A percentile compares a stretch with the other conserved stretches of the same genome.
Evolutionary conservation across 345 rosid genomes (phyloP).

Genomic region (Pistacia vera): DNA sequence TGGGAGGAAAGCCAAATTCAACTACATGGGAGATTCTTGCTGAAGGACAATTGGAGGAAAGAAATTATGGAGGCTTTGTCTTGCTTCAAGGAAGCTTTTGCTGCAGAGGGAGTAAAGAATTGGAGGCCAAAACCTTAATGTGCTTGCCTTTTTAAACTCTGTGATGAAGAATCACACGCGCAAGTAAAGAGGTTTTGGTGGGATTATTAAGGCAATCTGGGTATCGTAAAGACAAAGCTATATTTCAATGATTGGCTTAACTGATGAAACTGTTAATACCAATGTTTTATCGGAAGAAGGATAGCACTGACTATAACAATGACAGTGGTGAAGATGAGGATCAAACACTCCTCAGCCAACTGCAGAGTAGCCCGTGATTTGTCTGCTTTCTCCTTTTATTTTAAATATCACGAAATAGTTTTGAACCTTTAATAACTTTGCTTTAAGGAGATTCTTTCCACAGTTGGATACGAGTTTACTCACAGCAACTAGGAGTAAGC

Average conservation of each 20-base stretch:
- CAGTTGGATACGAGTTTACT: background rate
- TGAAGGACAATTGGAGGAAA: slow-evolving; percentile 56
- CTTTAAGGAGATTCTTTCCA: background rate
- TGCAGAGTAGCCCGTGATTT: slow-evolving; percentile 43
- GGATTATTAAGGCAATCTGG: slow-evolving; percentile 58
- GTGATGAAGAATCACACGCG: slow-evolving; percentile 60
- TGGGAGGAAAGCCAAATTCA: slow-evolving; percentile 79
- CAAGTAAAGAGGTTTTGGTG: slow-evolving; percentile 54
- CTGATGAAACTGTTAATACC: slow-evolving; percentile 17
- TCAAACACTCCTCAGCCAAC: slow-evolving; percentile 43
- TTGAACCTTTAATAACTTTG: background rate
- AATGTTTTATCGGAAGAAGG: background rate
- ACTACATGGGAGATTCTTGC: slow-evolving; percentile 89
- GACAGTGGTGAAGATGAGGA: slow-evolving; percentile 28
- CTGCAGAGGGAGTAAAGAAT: slow-evolving; percentile 46
- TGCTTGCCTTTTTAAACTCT: slow-evolving; percentile 56
- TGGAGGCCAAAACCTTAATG: slow-evolving; percentile 74
- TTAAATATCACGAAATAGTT: background rate
- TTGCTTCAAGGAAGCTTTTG: slow-evolving; percentile 68
- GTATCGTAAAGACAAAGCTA: slow-evolving; percentile 51
- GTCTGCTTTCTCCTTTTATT: background rate
- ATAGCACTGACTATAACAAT: slow-evolving; percentile 14
- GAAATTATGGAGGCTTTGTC: slow-evolving; percentile 57
- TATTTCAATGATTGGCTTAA: slow-evolving; percentile 45
- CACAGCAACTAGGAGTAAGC: background rate